These are phyloP conservation scores for Mikania micrantha DNA, from an alignment of 129 eudicot genomes.

Conservation along the genomic window DNA sequence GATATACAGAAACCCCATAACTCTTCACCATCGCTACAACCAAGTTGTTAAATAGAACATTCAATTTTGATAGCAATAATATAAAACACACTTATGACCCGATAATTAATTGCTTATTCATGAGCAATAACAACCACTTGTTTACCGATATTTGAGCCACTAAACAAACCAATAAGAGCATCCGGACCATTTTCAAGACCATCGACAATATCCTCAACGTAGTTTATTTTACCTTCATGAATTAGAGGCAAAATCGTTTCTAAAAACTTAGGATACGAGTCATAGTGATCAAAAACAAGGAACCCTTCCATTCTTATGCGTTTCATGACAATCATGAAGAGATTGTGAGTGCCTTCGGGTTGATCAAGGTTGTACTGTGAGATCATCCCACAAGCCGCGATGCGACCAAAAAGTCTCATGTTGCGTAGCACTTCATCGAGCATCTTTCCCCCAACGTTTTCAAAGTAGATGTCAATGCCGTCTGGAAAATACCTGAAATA, in stretches of 20 bases:
- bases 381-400: constrained; percentile 51
- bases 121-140: constrained; percentile 37
- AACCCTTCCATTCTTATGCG: constrained; percentile 44
- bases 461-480: constrained; percentile 56
- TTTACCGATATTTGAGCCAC: constrained; percentile 41
- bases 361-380: constrained; percentile 52
- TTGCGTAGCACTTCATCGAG: constrained; percentile 46
- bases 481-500: constrained; percentile 49
- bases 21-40: too few relatives aligned
- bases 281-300: constrained; percentile 24
- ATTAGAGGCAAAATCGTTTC: constrained; percentile 36
- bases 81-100: too few relatives aligned
- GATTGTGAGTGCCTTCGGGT: constrained; percentile 34
- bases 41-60: too few relatives aligned
- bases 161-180: constrained; percentile 45
- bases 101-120: constrained; percentile 20
- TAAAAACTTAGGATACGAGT: constrained; percentile 35
- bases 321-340: constrained; percentile 13
- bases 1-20: too few relatives aligned
- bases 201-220: constrained; percentile 35
- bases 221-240: constrained; percentile 34
- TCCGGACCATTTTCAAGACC: constrained; percentile 45
- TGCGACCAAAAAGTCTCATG: constrained; percentile 45
- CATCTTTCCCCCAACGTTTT: constrained; percentile 62
- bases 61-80: neutral